Evolutionary conservation across 331 rosid genomes (phyloP), one percentile per base, ranked within the genome.

Genomic region (Dryas integrifolia): DNA sequence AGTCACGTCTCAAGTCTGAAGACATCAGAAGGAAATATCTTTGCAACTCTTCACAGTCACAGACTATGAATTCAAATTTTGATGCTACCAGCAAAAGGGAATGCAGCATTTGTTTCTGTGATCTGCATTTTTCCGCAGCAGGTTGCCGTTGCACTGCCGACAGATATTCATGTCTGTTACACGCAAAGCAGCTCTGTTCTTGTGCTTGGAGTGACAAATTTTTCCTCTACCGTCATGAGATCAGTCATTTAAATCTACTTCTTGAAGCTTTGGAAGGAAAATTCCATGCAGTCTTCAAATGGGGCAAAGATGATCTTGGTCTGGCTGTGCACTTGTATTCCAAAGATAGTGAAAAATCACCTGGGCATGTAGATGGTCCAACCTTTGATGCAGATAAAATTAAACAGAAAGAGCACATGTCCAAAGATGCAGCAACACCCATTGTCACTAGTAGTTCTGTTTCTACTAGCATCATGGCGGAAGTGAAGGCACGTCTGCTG

Each of bases 191-290:
- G 77, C 79, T 91, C 21, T 94, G 98, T 84, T 72, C 85, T 79
- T 94, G 97, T 78, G 40, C 83, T 83, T 91, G 97, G 97, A 56
- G 74, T 55, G 62, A 84, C 46, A 89, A 79, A 78, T 67, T 57
- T 72, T 66, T 88, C 76, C 79, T 85, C 39, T 80, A 74, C 78
- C 91, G 90, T 14, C 82, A 91, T 30, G 76, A 84, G 60, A 88
- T 89, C 77, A 67, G 75, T 40, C 88, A 85, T 50, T 82, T 94
- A 77, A 76, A 89, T 77, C 72, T 83, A 77, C 96, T 94, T 68
- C 63, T 76, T 63, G 89, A 88, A 73, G 98, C 98, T 63, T 73
- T 91, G 88, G 89, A 86, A 74, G 97, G 93, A 67, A 88, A 85
- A 77, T 64, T 86, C 69, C 80, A 76, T 58, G 81, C 89, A 68